A percentile compares a stretch with the other conserved stretches of the same genome.
Conservation (phyloP, 768 basidiomycete species). For the Pleurotus pulmonarius region DNA sequence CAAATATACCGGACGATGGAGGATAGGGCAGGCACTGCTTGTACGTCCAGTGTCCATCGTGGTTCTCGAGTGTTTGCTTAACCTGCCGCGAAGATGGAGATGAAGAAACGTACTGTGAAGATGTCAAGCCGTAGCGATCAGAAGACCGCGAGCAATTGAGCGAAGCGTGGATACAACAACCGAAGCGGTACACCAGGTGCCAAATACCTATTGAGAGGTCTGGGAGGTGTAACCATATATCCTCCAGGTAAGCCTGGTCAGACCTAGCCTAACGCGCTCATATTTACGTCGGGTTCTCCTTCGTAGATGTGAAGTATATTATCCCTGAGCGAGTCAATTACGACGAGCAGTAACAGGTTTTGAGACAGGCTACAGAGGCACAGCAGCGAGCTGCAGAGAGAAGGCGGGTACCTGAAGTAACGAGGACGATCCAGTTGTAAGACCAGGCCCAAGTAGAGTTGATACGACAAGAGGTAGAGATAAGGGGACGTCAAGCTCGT, state of each 20-base stretch:
- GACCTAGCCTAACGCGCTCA: background rate
- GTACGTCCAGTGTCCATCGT: constrained; percentile 12
- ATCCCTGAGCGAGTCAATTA: background rate
- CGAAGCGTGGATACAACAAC: constrained; percentile 34
- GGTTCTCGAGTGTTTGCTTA: constrained; percentile 42
- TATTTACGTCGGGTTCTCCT: no score
- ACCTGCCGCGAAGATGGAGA: constrained; percentile 46
- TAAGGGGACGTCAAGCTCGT: no score
- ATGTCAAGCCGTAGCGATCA: constrained; percentile 22
- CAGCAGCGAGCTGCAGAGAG: no score
- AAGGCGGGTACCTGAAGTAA: no score
- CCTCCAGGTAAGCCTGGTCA: constrained; percentile 28
- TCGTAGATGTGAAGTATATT: constrained; percentile 34
- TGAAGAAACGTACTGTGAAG: constrained; percentile 49
- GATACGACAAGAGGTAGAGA: no score
- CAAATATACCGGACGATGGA: constrained; percentile 50
- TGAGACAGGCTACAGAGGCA: background rate
- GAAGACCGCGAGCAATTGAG: constrained; percentile 28
- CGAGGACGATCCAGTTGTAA: no score
- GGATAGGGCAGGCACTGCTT: background rate
- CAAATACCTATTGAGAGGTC: constrained; percentile 41
- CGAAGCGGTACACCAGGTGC: constrained; percentile 46
- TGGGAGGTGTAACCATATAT: constrained; percentile 54
- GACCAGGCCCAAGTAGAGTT: no score
- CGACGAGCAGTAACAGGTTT: background rate